phyloP scores from a whole-genome alignment of 495 filamentous ascomycete species.

The Ramalina peruviana region DNA sequence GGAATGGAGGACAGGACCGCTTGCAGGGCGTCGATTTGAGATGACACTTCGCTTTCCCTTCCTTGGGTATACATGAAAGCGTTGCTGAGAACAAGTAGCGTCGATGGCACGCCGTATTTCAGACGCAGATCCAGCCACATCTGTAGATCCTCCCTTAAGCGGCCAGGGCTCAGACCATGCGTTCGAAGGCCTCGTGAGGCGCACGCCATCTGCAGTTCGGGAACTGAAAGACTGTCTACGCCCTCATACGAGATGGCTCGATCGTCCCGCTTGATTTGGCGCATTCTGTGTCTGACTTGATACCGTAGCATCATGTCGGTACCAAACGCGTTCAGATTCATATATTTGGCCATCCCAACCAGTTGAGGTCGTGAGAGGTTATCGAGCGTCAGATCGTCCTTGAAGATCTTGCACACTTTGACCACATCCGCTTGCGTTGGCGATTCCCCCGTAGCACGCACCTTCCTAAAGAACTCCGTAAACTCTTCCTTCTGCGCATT shows the following conservation, averaged over 20 bases:
- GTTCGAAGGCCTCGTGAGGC: slow-evolving; percentile 86
- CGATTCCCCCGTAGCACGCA: slow-evolving; percentile 77
- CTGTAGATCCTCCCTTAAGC: slow-evolving; percentile 80
- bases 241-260: slow-evolving; percentile 90
- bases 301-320: slow-evolving; percentile 97
- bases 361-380: slow-evolving; percentile 92
- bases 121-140: slow-evolving; percentile 92
- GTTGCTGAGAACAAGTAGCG: slow-evolving; percentile 88
- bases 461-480: slow-evolving; percentile 93
- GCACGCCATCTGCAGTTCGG: slow-evolving; percentile 83
- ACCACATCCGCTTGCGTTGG: slow-evolving; percentile 86
- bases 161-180: slow-evolving; percentile 73
- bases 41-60: slow-evolving; percentile 74
- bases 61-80: slow-evolving; percentile 91
- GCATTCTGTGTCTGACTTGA: slow-evolving; percentile 93
- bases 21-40: slow-evolving; percentile 86
- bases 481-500: slow-evolving; percentile 92
- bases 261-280: slow-evolving; percentile 97
- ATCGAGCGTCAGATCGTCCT: slow-evolving; percentile 94
- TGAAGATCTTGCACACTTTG: slow-evolving; percentile 99
- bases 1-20: slow-evolving; percentile 87
- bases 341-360: slow-evolving; percentile 94
- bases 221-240: slow-evolving; percentile 80
- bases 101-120: slow-evolving; percentile 85
- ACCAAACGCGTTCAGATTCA: slow-evolving; percentile 94